A percentile compares a stretch with the other conserved stretches of the same genome.
phyloP scores from a whole-genome alignment of 768 basidiomycete species.

The Leucocoprinus birnbaumii region DNA sequence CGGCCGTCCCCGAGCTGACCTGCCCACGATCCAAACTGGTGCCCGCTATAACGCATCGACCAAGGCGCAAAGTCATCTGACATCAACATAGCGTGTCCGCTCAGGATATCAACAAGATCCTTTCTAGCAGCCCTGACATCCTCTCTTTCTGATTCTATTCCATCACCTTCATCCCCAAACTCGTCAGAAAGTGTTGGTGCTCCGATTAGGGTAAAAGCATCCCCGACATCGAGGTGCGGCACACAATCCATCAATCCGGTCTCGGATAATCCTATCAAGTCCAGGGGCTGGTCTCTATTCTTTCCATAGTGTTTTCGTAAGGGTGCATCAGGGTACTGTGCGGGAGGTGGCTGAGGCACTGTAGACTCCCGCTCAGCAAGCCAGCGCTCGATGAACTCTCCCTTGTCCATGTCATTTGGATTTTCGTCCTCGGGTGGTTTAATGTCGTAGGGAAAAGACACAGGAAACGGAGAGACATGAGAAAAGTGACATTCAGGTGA shows the following conservation, averaged over 20 bases:
- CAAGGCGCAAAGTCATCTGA: slow-evolving; percentile 68
- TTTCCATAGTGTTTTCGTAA: slow-evolving; percentile 48
- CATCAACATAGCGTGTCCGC: slow-evolving; percentile 74
- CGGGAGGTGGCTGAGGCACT: slow-evolving; percentile 21
- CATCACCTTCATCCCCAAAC: slow-evolving; percentile 31
- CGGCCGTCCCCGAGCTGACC: slow-evolving; percentile 96
- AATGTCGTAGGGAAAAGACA: slow-evolving; percentile 82
- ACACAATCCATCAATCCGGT: slow-evolving; percentile 71
- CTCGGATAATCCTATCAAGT: slow-evolving; percentile 73
- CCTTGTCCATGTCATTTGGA: slow-evolving; percentile 45
- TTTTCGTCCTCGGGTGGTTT: slow-evolving; percentile 48
- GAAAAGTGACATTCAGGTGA: slow-evolving; percentile 64
- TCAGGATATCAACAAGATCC: slow-evolving; percentile 78
- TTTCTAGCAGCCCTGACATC: slow-evolving; percentile 48
- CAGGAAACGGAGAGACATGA: slow-evolving; percentile 79
- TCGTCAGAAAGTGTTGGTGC: slow-evolving; percentile 48
- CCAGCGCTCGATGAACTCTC: slow-evolving; percentile 74
- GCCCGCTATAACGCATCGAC: slow-evolving; percentile 89
- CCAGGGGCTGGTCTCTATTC: slow-evolving; percentile 47
- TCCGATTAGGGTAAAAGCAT: slow-evolving; percentile 70
- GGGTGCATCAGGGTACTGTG: slow-evolving; percentile 23
- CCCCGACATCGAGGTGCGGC: slow-evolving; percentile 85
- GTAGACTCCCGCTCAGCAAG: slow-evolving; percentile 62
- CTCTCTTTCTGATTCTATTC: slow-evolving; percentile 24
- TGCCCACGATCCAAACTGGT: slow-evolving; percentile 88